A percentile compares a stretch with the other conserved stretches of the same genome.
Evolutionary conservation across 345 rosid species (phyloP).

Genomic region (Moricandia moricandioides): DNA sequence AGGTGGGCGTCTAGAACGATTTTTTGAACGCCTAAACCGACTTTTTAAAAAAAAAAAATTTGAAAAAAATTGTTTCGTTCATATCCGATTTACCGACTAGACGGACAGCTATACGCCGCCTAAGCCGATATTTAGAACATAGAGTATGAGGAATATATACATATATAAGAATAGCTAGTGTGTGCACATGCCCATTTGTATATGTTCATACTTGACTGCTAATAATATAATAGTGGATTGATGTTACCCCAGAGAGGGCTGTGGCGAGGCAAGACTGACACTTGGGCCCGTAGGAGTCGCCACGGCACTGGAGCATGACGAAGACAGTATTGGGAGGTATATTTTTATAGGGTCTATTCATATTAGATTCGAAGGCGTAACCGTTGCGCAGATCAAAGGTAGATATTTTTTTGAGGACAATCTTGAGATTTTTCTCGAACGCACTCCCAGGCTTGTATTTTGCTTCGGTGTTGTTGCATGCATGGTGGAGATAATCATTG

Average conservation of each 20-base stretch:
- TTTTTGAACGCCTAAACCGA: no score
- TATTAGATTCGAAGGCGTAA: slow-evolving; percentile 22
- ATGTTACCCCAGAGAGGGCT: slow-evolving; percentile 37
- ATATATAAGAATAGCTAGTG: background rate
- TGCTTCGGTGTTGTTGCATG: background rate
- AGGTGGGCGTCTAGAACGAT: no score
- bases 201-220: background rate
- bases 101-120: no score
- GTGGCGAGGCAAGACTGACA: slow-evolving; percentile 45
- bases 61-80: no score
- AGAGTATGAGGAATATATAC: background rate
- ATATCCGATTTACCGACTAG: no score
- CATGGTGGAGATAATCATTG: background rate
- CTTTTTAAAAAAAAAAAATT: no score
- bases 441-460: background rate
- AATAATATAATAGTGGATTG: background rate
- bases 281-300: slow-evolving; percentile 39
- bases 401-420: slow-evolving; percentile 20
- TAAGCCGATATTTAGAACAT: no score
- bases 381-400: slow-evolving; percentile 41
- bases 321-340: slow-evolving; percentile 31
- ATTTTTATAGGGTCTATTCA: background rate
- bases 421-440: background rate
- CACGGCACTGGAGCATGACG: slow-evolving; percentile 51
- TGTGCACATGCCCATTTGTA: background rate